Base-by-base conservation (phyloP, 495 filamentous ascomycete species). In the Pyronema omphalodes region DNA sequence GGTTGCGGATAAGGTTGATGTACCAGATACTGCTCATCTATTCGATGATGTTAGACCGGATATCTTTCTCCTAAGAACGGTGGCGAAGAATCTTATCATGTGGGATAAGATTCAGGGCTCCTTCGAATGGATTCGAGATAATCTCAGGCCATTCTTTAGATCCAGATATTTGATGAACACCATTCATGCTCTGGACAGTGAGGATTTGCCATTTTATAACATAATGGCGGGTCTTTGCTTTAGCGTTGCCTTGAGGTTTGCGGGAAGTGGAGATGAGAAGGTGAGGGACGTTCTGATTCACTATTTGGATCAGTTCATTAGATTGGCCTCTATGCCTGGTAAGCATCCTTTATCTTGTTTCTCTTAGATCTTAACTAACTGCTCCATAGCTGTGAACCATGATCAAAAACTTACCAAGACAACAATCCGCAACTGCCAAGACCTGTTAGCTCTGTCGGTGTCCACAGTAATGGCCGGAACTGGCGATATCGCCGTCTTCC, bases 41-140 rank as follows among this genome's bases (percentile, higher is more conserved):
- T 94, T 93, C 64, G 93, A 95, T 63, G 94, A 96, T 65, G 80
- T 95, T 18, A 79, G 91, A 11, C 89, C 91, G 0, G 91, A 99
- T 67, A 79, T 94, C 23, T 82, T 95, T 62, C 76, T 99, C 3
- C 71, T 99, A 11, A 80, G 91, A 11, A 94, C 88, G 0, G 71
- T 96, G 44, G 84, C 91, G n/a, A 81, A 80, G 63, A 83, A 94
- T 65, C 61, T 99, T 44, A 95, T 99, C 60, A 79, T 95, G 71
- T 99, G 91, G 91, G 81, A 82, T 55, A 71, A 78, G 48, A 93
- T 96, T 52, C 66, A 75, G 15, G 77, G 84, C 2, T 76, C 69
- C 6, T 71, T 76, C 52, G 68, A 71, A 12, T 99, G 89, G 88
- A 77, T 96, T 37, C 70, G 76, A 46, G 68, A 70, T 34, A 84